Evolutionary conservation across 2,329 filamentous ascomycete genomes (phyloP).

Genomic region (Dothiorella sarmentorum): DNA sequence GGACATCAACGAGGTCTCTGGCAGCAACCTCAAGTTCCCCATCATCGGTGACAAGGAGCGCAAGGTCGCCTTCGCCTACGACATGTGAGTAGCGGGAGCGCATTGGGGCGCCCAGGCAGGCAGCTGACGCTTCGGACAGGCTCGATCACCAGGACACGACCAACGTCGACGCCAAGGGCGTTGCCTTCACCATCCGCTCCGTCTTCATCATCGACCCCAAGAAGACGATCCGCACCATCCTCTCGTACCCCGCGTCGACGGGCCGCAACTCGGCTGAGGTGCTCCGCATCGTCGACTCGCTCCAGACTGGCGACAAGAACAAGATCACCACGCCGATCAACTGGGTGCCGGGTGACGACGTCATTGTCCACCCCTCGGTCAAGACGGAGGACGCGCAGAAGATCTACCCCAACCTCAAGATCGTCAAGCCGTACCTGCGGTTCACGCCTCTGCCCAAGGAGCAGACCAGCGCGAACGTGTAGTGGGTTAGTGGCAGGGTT

Average conservation of each 20-base stretch:
- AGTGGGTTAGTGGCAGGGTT: background rate
- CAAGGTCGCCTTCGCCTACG: conserved; percentile 48
- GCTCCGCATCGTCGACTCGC: conserved; percentile 55
- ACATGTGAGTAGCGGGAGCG: conserved; percentile 39
- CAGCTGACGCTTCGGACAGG: conserved; percentile 19
- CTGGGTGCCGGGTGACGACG: conserved; percentile 85
- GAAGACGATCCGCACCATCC: conserved; percentile 91
- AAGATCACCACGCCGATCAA: conserved; percentile 85
- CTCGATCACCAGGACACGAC: conserved; percentile 55
- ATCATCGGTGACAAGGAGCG: conserved; percentile 51
- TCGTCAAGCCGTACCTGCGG: conserved; percentile 66
- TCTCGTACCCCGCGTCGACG: conserved; percentile 82
- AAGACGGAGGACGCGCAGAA: conserved; percentile 81
- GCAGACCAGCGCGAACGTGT: conserved; percentile 33
- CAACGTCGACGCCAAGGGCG: conserved; percentile 57
- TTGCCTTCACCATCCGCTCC: conserved; percentile 90
- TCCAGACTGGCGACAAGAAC: conserved; percentile 75
- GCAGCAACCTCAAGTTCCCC: conserved; percentile 46
- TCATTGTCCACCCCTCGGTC: conserved; percentile 82
- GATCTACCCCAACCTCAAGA: conserved; percentile 72
- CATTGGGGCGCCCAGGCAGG: conserved; percentile 31
- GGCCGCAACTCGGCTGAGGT: conserved; percentile 62
- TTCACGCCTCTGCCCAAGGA: conserved; percentile 60
- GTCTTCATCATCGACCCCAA: conserved; percentile 93
- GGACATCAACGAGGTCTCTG: conserved; percentile 57